phyloP scores from a whole-genome alignment of 345 rosid species.

The Sonneratia alba region DNA sequence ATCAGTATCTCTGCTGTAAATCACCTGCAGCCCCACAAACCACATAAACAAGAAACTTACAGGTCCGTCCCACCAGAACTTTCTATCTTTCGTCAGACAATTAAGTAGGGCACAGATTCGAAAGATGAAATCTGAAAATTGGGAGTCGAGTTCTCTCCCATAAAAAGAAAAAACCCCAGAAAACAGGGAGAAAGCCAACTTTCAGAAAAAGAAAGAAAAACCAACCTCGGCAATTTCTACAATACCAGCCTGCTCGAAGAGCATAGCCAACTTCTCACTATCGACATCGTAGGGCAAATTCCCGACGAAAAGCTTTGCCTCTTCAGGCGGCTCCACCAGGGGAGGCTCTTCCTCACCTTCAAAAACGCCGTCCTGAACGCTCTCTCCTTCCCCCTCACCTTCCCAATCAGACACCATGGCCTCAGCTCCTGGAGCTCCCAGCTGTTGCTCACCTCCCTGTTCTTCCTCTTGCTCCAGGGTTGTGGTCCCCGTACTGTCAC shows the following conservation, averaged over 20 bases:
- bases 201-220: background rate
- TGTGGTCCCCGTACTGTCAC: constrained; percentile 28
- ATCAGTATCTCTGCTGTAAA: constrained; percentile 74
- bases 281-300: constrained; percentile 78
- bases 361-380: constrained; percentile 3
- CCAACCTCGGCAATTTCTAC: constrained; percentile 91
- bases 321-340: constrained; percentile 54
- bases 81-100: too few species aligned
- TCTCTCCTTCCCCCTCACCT: constrained; percentile 24
- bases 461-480: constrained; percentile 17
- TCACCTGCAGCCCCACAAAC: constrained; percentile 38
- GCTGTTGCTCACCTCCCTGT: constrained; percentile 5
- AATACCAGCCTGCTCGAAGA: constrained; percentile 81
- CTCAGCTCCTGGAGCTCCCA: constrained; percentile 18
- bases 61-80: too few species aligned
- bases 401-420: constrained; percentile 16
- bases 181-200: background rate
- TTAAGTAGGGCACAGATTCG: background rate
- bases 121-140: background rate
- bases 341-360: constrained; percentile 15
- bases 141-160: too few species aligned
- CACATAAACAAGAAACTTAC: background rate
- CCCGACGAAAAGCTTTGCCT: constrained; percentile 81
- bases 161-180: too few species aligned
- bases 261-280: constrained; percentile 71